Base-by-base conservation (phyloP, 2,329 filamentous ascomycete species). In the Sphaerulina populicola region DNA sequence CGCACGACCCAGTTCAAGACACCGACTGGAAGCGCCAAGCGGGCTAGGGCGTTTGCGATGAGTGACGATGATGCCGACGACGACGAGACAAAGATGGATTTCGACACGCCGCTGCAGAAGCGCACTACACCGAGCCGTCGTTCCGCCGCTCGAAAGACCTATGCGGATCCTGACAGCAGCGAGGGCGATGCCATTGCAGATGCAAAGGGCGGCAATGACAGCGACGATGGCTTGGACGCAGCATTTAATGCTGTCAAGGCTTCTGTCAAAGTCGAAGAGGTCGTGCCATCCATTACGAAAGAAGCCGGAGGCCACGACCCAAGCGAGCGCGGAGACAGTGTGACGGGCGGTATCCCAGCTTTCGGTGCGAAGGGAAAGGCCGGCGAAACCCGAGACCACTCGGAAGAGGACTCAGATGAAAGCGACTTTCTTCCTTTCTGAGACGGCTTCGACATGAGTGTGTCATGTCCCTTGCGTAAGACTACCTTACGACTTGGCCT, bases 61-160 rank as follows among this genome's bases (percentile, higher is more conserved):
- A 56, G 52, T 31, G 60, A 61, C 8, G 60, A 62, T 18, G 61
- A 64, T 29, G 59, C 60, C 46, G 50, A 55, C 6, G 60, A 62
- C 36, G 60, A 62, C 49, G 52, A 60, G 12, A 47, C 52, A 33
- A 51, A 14, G 12, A 21, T 57, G 15, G 49, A 54, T 15, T 39
- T 51, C 30, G 30, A 35, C 14, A 49, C 42, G 30, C 47, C 39
- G 4, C 37, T 35, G 9, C 47, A 49, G 9, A 59, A 57, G 49
- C 60, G 60, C 18, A 41, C 49, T 7, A 44, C 52, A 1, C 33
- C 53, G 9, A 50, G 51, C 35, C 60, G 60, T 11, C 53, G 56
- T 35, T 51, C 43, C 7, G 55, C 52, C 45, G 18, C 31, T 18
- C 23, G 36, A 31, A 44, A 41, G 18, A 14, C 23, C 51, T 50